These are phyloP conservation scores for Cystofilobasidium capitatum DNA, from an alignment of 768 basidiomycete genomes.

Conservation along the genomic window DNA sequence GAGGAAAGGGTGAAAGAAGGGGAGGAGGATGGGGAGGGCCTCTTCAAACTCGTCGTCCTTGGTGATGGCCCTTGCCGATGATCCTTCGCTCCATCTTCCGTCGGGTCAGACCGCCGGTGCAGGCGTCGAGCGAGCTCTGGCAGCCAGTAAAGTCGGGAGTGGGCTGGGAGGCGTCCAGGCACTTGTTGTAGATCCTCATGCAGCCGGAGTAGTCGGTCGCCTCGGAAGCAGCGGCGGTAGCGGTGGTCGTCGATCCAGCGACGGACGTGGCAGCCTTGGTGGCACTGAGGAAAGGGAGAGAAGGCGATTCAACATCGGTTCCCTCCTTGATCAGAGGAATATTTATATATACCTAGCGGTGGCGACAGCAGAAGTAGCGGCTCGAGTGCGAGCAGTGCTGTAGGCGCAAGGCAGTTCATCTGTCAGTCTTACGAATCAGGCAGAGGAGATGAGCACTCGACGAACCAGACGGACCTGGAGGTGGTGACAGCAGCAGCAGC, in stretches of 20 bases:
- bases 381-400: no score
- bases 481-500: no score
- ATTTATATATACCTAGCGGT: no score
- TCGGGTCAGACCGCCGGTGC: background rate
- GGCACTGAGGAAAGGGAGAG: background rate
- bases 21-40: no score
- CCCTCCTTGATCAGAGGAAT: background rate
- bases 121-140: background rate
- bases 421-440: no score
- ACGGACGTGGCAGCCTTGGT: background rate
- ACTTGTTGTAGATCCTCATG: conserved; percentile 1
- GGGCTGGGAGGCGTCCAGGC: conserved; percentile 2
- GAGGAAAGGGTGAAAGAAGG: no score
- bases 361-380: no score
- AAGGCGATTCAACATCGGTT: background rate
- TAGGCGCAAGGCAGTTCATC: background rate
- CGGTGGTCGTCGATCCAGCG: background rate
- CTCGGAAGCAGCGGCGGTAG: background rate
- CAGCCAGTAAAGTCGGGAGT: background rate
- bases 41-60: no score
- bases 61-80: background rate
- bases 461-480: no score
- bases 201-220: conserved; percentile 1
- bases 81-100: background rate
- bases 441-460: no score